Evolutionary conservation across 2,329 filamentous ascomycete genomes (phyloP), one percentile per base, ranked within the genome.

Genomic region (Neofusicoccum sp.): DNA sequence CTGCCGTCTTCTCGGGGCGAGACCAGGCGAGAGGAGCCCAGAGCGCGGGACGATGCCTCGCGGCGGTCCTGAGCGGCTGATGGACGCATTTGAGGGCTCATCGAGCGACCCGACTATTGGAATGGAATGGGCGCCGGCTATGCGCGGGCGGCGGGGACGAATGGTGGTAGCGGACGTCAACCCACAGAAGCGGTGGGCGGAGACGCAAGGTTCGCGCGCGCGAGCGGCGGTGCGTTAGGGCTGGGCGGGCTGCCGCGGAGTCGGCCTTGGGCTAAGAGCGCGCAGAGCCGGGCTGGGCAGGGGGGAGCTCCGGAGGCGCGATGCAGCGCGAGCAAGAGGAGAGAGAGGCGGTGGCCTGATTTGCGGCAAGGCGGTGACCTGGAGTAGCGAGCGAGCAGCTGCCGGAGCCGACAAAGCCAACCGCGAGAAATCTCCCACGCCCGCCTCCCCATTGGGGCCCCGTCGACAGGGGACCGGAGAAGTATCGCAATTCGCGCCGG

Each of bases 311-410:
- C 16, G 4, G 33, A 14, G 31, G 28, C 45, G 47, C 47, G 29
- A 50, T 50, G 47, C 33, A 39, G 22, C 22, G 22, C 50, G 50
- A 41, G 43, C 50, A 12, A 36, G 22, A 33, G 12, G 7, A 16
- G 28, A 14, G 52, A 56, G 41, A 58, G 41, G 54, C 54, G 54
- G 54, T 58, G 54, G 54, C 54, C 54, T 58, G 41, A 58, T 47
- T 45, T 58, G 54, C 54, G 9, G 54, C 54, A 36, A 58, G 41
- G 54, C 54, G 41, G 54, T 58, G 39, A 58, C 54, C 12, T 22
- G n/a, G 36, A 54, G 34, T 54, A 54, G 54, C 39, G 52, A 44
- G 36, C 52, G 37, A 56, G 37, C 37, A 11, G 11, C 7, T 11
- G 37, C 22, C 37, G 34, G 28, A 22, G 11, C 49, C 29, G 49